Evolutionary conservation across 2,329 filamentous ascomycete species (phyloP).

Genomic region (Raffaelea albimanens): DNA sequence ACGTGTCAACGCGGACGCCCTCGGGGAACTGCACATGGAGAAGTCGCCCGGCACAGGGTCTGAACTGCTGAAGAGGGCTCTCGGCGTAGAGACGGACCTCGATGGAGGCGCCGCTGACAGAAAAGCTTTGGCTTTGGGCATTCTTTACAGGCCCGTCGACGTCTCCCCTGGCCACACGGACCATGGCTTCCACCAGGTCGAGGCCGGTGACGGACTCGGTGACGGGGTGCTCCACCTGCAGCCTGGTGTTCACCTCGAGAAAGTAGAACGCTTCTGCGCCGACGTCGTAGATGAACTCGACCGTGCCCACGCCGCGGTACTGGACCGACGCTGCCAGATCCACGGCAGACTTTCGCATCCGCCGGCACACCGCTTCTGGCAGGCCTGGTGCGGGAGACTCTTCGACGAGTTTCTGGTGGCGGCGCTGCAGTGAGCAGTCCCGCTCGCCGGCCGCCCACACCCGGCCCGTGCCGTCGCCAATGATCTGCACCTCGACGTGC

Average conservation of each 20-base stretch:
- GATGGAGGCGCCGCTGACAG: not conserved
- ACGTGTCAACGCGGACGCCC: slow-evolving; percentile 51
- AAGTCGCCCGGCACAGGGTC: slow-evolving; percentile 48
- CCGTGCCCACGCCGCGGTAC: slow-evolving; percentile 24
- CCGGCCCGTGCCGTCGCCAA: slow-evolving; percentile 47
- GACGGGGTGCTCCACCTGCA: slow-evolving; percentile 79
- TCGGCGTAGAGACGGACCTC: slow-evolving; percentile 33
- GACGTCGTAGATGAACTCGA: slow-evolving; percentile 74
- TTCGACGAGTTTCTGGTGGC: slow-evolving; percentile 63
- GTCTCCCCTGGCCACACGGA: slow-evolving; percentile 24
- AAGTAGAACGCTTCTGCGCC: slow-evolving; percentile 72
- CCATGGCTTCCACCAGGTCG: slow-evolving; percentile 54
- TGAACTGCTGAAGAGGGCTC: slow-evolving; percentile 48
- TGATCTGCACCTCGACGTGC: slow-evolving; percentile 60
- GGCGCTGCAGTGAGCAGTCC: slow-evolving; percentile 57
- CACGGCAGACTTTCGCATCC: slow-evolving; percentile 11
- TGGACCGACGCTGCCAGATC: slow-evolving; percentile 9
- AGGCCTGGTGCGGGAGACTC: slow-evolving; percentile 59
- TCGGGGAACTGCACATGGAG: slow-evolving; percentile 46
- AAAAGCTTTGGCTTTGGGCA: not conserved
- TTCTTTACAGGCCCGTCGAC: slow-evolving; percentile 4
- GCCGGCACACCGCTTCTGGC: slow-evolving; percentile 22
- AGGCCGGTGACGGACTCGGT: slow-evolving; percentile 63
- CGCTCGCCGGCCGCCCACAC: slow-evolving; percentile 54
- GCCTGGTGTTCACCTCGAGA: slow-evolving; percentile 72